Base-by-base conservation (phyloP, 2,329 filamentous ascomycete species). In the Atkinsonella texensis region DNA sequence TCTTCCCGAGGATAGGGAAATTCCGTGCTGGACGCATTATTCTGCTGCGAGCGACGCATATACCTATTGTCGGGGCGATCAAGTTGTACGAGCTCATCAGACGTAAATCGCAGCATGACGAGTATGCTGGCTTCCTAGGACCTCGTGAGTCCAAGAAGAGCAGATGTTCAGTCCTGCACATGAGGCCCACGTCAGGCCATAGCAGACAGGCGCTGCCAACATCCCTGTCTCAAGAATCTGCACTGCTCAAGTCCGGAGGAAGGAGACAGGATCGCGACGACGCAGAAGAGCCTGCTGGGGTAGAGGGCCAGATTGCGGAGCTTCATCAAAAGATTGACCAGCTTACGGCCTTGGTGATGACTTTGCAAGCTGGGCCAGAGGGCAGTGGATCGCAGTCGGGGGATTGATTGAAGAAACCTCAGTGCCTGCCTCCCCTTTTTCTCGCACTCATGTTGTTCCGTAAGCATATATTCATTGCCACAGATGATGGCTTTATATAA, bases 31-130 rank as follows among this genome's bases (percentile, higher is more conserved):
- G 73, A 17, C 75, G 81, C 45, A 84, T 85, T 54, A 53, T 78
- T 42, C 70, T 84, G n/a, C 73, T 85, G 51, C 81, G 81, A 58
- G 70, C 73, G 4, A 84, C 80, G 0, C 81, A 84, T 59, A 70
- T 80, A 46, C 85, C 86, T 33, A 80, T 87, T 55, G 83, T 89
- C 31, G 78, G 68, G n/a, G 69, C 74, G 45, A 89, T 90, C 57
- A 76, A 79, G 64, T 61, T 74, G n/a, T 89, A 85, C 63, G 85
- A 88, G 66, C 70, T 70, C 59, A 56, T 78, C 45, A 65, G 67
- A 20, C 65, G 65, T 52, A 70, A 68, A 48, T 59, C 69, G 8
- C 55, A 62, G 12, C 59, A 64, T 12, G 72, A 74, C 48, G 72
- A 72, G 49, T 75, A 70, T 56, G 70, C 69, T 52, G 72, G 68